Base-by-base conservation (phyloP, 305 asterid genomes). In the Withania somnifera region DNA sequence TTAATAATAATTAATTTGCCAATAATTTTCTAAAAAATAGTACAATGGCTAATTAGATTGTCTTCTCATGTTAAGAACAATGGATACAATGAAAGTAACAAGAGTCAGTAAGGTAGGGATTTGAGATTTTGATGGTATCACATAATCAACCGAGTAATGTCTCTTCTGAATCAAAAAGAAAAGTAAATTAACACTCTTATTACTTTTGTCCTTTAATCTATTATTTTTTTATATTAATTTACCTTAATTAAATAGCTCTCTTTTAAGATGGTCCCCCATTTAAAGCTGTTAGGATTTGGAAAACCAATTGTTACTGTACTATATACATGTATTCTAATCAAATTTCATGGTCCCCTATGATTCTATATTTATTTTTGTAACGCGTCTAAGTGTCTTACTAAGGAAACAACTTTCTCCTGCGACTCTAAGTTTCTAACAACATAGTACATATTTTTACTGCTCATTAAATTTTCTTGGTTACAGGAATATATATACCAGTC, bases 181-280 rank as follows among this genome's bases (percentile, higher is more conserved):
- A n/a, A n/a, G n/a, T 42, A 51, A 17, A 22, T 40, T 11, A 52
- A 26, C 17, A 3, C 45, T 51, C 32, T 1, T 17, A 52, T 38
- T 40, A 56, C 38, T 14, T 75, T 17, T 36, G 40, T 52, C 77
- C 19, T 78, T 50, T 52, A 50, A 20, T 60, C 54, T 40, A 24
- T 68, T 10, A 2, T 34, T 24, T 60, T 24, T 64, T 9, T 2
- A 40, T 13, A 58, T 69, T 58, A 67, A 50, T 77, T 82, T 77
- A 24, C 26, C 13, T 17, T 75, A 47, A 75, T 26, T 13, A 77
- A 42, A n/a, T 45, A 38, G 60, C 57, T 40, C 17, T 69, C 82
- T 84, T 66, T 79, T 68, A 77, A 66, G 82, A 81, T 89, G 91
- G 92, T 84, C 90, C 94, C 93, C 87, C 30, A 11, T 77, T 73